phyloP scores from a whole-genome alignment of 2,329 filamentous ascomycete species.

The Penicillium freii region DNA sequence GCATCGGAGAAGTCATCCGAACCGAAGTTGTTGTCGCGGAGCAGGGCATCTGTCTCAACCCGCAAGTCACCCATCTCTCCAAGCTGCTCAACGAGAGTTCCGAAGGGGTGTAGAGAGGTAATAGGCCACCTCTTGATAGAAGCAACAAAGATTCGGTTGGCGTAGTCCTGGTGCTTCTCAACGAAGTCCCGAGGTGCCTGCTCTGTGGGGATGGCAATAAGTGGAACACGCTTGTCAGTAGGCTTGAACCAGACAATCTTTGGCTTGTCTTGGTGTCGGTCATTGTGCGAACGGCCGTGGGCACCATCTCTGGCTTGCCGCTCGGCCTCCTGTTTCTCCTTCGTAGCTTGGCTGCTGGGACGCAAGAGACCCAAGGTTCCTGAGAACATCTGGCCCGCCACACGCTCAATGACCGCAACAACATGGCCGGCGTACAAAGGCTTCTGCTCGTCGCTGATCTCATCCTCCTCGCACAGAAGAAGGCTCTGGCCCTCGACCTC shows the following conservation, averaged over 20 bases:
- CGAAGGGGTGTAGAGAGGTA: constrained; percentile 97
- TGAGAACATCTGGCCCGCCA: constrained; percentile 98
- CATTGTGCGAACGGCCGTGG: constrained; percentile 69
- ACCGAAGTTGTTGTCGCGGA: constrained; percentile 98
- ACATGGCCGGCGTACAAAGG: constrained; percentile 95
- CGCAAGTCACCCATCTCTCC: constrained; percentile 96
- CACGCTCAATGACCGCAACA: constrained; percentile 94
- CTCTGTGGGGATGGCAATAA: constrained; percentile 97
- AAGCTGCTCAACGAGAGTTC: constrained; percentile 93
- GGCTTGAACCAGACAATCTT: constrained; percentile 99
- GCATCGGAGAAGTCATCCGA: constrained; percentile 97
- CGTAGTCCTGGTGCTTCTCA: constrained; percentile 96
- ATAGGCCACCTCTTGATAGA: constrained; percentile 99
- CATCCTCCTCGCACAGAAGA: constrained; percentile 94
- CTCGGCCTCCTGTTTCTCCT: constrained; percentile 99
- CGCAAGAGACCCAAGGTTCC: constrained; percentile 90
- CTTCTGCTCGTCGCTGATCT: constrained; percentile 98
- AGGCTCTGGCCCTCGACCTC: constrained; percentile 98
- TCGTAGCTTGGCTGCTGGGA: constrained; percentile 96
- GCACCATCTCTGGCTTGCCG: constrained; percentile 83
- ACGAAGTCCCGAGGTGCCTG: constrained; percentile 97
- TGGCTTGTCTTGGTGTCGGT: constrained; percentile 88
- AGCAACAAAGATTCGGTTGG: constrained; percentile 95
- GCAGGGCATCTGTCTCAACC: constrained; percentile 93
- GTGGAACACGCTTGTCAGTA: constrained; percentile 94